Base-by-base conservation (phyloP, 202 grass and related monocot species). In the Setaria italica region DNA sequence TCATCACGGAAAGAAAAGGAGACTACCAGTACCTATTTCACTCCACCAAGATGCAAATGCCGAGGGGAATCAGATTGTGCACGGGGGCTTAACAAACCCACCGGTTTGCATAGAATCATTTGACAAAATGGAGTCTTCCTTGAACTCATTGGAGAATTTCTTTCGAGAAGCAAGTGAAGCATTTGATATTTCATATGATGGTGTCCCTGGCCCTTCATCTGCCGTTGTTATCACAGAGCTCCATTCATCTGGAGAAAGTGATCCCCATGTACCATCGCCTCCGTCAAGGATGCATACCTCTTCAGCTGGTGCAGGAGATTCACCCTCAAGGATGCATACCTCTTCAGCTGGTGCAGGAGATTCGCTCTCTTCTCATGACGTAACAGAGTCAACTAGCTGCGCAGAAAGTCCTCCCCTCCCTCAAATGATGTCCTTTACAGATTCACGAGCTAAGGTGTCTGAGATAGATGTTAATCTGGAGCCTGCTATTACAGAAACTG, bases 381-480 rank as follows among this genome's bases (percentile, higher is more conserved):
- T 98, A 62, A 88, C 82, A 77, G 92, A 90, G 57, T 94, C 93
- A 21, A 88, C 84, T 11, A 99, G 92, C 82, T 90, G 75, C 34
- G 84, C 85, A 48, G 88, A 92, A 80, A 94, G 92, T 79, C 88
- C 92, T 87, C 85, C 62, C 53, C 56, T 92, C 58, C 76, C 82
- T 51, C 85, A 90, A 78, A 77, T 82, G 4, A 84, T 65, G 21
- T 67, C 86, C 30, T 49, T 50, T 62, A 47, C 77, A 83, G 88
- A 94, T 80, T 72, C 83, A 16, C 60, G 77, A 45, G 85, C 56
- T 53, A 97, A 91, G 83, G 84, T 90, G 48, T 92, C 91, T 50
- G 89, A 97, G 54, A 99, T 99, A 58, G 97, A 99, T 91, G 92
- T 94, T 41, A 99, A 97, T 92, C 85, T 88, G 46, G 92, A 94